phyloP scores from a whole-genome alignment of 345 rosid genomes.

The Salix dunnii region DNA sequence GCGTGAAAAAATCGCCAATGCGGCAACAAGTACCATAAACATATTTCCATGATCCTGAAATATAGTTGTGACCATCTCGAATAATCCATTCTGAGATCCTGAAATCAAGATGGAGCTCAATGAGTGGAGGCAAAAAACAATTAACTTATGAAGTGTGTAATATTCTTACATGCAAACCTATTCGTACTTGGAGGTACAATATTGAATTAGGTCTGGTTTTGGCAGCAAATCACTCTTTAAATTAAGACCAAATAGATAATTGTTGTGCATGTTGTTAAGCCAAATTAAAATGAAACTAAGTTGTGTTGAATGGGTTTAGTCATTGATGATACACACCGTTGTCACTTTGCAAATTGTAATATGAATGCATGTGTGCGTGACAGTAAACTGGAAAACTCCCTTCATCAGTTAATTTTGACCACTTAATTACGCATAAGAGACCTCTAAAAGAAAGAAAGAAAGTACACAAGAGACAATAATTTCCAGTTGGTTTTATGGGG shows the following conservation, averaged over 20 bases:
- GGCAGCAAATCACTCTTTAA: neutral
- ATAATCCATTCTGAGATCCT: slow-evolving; percentile 40
- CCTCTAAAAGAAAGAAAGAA: too few species aligned
- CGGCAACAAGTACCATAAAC: too few species aligned
- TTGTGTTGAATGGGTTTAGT: neutral
- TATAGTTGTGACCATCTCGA: slow-evolving; percentile 32
- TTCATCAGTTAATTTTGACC: too few species aligned
- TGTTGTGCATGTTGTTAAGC: slow-evolving; percentile 3
- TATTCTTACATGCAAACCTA: too few species aligned
- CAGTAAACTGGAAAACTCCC: too few species aligned
- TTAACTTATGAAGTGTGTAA: slow-evolving; percentile 4
- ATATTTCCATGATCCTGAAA: slow-evolving; percentile 19
- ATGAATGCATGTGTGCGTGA: too few species aligned
- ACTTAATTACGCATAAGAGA: too few species aligned
- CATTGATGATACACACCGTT: neutral
- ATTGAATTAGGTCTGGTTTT: neutral
- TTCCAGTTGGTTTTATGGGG: too few species aligned
- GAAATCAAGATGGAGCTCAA: slow-evolving; percentile 67
- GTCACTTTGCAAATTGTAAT: neutral
- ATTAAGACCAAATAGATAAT: slow-evolving; percentile 4
- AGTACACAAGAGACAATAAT: too few species aligned
- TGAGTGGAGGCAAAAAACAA: slow-evolving; percentile 44
- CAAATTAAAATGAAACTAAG: neutral
- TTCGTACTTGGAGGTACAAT: neutral
- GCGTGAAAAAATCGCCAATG: too few species aligned